phyloP scores from a whole-genome alignment of 495 filamentous ascomycete genomes.

The Lasiosphaeriaceae sp. region DNA sequence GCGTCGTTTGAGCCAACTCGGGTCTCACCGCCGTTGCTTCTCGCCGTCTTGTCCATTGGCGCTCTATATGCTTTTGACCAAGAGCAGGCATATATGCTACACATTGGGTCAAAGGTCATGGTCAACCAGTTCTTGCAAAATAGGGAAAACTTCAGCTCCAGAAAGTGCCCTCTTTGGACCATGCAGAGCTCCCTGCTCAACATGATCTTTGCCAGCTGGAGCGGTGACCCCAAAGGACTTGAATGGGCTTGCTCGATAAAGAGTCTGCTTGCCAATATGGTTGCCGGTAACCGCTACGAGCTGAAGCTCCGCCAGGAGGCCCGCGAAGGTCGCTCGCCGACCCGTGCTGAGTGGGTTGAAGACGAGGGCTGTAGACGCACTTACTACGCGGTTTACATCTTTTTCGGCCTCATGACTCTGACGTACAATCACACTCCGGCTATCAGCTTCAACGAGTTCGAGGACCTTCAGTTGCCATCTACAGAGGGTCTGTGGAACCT shows the following conservation, averaged over 20 bases:
- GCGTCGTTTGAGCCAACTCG: constrained; percentile 80
- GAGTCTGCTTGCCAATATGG: constrained; percentile 96
- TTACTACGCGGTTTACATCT: constrained; percentile 99
- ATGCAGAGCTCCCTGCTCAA: constrained; percentile 96
- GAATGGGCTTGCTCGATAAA: constrained; percentile 99
- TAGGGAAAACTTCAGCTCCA: constrained; percentile 98
- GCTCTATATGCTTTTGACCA: constrained; percentile 96
- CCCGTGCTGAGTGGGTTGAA: constrained; percentile 89
- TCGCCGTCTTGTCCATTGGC: constrained; percentile 92
- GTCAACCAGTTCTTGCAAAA: constrained; percentile 96
- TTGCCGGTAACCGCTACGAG: constrained; percentile 94
- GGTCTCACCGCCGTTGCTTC: constrained; percentile 73
- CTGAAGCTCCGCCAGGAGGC: constrained; percentile 86
- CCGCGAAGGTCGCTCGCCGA: constrained; percentile 71
- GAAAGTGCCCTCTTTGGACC: constrained; percentile 94
- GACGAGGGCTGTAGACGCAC: constrained; percentile 95
- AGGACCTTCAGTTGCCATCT: constrained; percentile 85
- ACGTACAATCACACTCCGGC: constrained; percentile 97
- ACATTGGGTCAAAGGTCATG: constrained; percentile 94
- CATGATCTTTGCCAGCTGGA: constrained; percentile 99
- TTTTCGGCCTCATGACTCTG: constrained; percentile 92
- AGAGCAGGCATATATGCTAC: constrained; percentile 91
- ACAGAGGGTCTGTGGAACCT: constrained; percentile 94
- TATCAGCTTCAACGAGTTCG: constrained; percentile 97
- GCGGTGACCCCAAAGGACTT: constrained; percentile 92